Conservation (phyloP, 2,329 filamentous ascomycete species). For the Cercospora sojina region DNA sequence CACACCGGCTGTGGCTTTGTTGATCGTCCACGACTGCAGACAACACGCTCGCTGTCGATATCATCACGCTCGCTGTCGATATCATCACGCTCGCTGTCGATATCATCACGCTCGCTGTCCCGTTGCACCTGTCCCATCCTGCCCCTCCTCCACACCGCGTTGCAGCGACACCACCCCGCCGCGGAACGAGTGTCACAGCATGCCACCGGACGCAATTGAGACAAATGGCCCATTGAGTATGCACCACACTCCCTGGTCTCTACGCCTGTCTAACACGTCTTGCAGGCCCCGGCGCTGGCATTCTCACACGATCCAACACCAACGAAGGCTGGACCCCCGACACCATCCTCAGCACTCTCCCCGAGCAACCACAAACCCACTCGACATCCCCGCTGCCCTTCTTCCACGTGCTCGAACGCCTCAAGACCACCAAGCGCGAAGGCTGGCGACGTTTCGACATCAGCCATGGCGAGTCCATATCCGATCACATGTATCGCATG, state of each 20-base stretch:
- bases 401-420: conserved; percentile 88
- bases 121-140: background rate
- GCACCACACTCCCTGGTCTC: conserved; percentile 5
- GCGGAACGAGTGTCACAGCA: conserved; percentile 3
- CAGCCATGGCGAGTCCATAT: conserved; percentile 75
- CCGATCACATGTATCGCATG: conserved; percentile 99
- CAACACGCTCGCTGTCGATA: background rate
- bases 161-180: background rate
- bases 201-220: conserved; percentile 41
- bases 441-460: conserved; percentile 92
- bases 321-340: conserved; percentile 46
- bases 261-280: background rate
- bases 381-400: conserved; percentile 78
- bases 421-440: conserved; percentile 95
- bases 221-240: conserved; percentile 43
- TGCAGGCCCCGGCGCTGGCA: conserved; percentile 38
- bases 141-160: background rate
- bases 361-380: conserved; percentile 56
- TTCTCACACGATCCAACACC: conserved; percentile 33
- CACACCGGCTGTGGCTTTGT: background rate
- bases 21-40: background rate
- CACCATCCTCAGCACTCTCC: conserved; percentile 64
- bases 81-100: background rate
- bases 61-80: background rate
- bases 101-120: background rate